These are phyloP conservation scores for Porogramme epimiltina DNA, from an alignment of 1,284 basidiomycete species.

Conservation along the genomic window DNA sequence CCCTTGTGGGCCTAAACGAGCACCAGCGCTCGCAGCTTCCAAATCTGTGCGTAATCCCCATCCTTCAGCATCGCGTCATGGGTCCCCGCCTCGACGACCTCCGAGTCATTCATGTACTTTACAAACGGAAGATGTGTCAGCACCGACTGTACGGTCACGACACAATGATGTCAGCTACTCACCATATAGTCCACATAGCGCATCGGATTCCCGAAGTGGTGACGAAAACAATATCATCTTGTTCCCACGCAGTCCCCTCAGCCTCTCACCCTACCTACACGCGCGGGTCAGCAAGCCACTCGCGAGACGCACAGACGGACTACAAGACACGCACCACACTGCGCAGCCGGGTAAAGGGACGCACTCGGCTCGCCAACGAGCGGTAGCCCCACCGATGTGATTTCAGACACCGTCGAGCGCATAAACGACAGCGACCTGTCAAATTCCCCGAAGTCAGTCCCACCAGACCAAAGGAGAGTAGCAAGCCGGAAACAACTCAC, in stretches of 20 bases:
- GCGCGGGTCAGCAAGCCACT: no score
- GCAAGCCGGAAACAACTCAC: conserved; percentile 41
- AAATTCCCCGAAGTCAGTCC: background rate
- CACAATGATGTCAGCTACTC: conserved; percentile 33
- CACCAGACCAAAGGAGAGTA: no score
- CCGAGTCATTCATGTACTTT: conserved; percentile 60
- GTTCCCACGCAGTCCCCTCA: conserved; percentile 50
- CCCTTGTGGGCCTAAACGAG: no score
- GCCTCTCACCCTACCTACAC: conserved; percentile 56
- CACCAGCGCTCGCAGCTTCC: conserved; percentile 52
- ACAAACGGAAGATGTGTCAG: background rate
- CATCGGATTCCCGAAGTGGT: conserved; percentile 65
- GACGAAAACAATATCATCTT: conserved; percentile 72
- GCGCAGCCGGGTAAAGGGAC: conserved; percentile 71
- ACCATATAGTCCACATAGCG: conserved; percentile 62
- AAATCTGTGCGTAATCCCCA: conserved; percentile 56
- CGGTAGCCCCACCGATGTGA: conserved; percentile 55
- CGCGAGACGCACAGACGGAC: background rate
- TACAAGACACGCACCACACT: conserved; percentile 70
- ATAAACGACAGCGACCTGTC: conserved; percentile 76
- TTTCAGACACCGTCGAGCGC: conserved; percentile 61
- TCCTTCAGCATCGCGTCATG: conserved; percentile 47
- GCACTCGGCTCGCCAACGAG: conserved; percentile 81
- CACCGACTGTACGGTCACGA: background rate
- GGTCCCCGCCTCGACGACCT: conserved; percentile 49